Base-by-base conservation (phyloP, 1,139 yeast genomes). In the Scheffersomyces parashehatae region DNA sequence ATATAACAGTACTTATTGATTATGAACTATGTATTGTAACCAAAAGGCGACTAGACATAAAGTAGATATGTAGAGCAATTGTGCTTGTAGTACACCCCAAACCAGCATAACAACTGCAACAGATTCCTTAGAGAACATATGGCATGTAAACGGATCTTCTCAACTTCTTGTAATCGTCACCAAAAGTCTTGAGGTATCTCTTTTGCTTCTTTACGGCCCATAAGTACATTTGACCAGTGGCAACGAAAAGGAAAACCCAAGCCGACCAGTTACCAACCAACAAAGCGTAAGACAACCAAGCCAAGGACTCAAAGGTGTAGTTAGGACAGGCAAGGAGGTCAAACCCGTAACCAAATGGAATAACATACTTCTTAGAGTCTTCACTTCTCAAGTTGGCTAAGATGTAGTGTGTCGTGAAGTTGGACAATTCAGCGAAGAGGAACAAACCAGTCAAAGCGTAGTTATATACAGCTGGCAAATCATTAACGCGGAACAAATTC, bases 291-390 rank as follows among this genome's bases (percentile, higher is more conserved):
- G 78, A 70, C 1, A 85, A 60, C 96, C 97, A 91, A 2, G 83
- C 73, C 56, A 85, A 68, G 37, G 81, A 71, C 70, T 93, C 99
- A 64, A 90, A 93, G 53, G 89, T 85, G 67, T 93, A 93, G 69
- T 93, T 93, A 53, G 99, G 99, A 60, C 81, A 70, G 4, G 83
- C 76, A 26, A 79, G 79, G 54, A 63, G 64, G 49, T 65, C 52
- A 51, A 74, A 74, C 0, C 77, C 79, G 52, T 68, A 74, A 12
- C 79, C 79, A 45, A 56, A 64, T n/a, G 79, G 77, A 48, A 73
- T 72, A 34, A 65, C 67, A 51, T 65, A 71, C 40, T 59, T 73
- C 56, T 65, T 65, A 50, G 57, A 58, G 42, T 74, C 80, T 44
- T 65, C 69, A 10, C 68, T 55, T 59, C 95, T 77, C 54, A 88